Conservation (phyloP, 2,329 filamentous ascomycete species). For the Fusarium liriodendri region DNA sequence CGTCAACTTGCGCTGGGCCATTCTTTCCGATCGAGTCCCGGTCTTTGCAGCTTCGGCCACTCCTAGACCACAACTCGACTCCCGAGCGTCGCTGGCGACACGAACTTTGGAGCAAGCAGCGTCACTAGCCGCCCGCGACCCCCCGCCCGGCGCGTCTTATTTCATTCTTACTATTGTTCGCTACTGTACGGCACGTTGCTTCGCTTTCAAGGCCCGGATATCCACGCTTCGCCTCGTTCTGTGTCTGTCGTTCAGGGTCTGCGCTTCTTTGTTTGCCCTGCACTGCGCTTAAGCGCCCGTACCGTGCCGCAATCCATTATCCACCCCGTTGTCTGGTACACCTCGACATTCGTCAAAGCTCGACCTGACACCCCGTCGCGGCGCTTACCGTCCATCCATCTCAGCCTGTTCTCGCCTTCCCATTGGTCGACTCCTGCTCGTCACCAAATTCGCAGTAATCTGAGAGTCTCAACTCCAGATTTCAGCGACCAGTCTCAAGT, state of each 20-base stretch:
- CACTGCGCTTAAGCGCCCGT: constrained; percentile 35
- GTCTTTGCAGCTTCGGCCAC: constrained; percentile 33
- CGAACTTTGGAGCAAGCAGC: constrained; percentile 1
- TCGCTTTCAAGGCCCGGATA: constrained; percentile 19
- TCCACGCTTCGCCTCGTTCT: constrained; percentile 17
- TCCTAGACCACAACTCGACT: constrained; percentile 22
- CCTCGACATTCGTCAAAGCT: constrained; percentile 33
- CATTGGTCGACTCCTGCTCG: constrained; percentile 31
- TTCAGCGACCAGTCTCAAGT: constrained; percentile 26
- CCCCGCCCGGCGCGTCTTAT: constrained; percentile 6
- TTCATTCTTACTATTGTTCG: constrained; percentile 7
- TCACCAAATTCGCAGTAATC: constrained; percentile 30
- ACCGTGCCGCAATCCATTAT: constrained; percentile 38
- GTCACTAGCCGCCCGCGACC: constrained; percentile 29
- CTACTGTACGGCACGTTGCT: constrained; percentile 13
- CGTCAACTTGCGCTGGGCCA: background rate
- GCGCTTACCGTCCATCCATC: constrained; percentile 39
- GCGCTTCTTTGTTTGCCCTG: constrained; percentile 11
- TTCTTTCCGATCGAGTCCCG: background rate
- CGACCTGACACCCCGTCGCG: constrained; percentile 20
- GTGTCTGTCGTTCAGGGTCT: background rate
- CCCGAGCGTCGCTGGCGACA: constrained; percentile 26
- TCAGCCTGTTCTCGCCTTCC: constrained; percentile 12
- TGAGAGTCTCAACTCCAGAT: constrained; percentile 30
- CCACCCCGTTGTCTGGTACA: constrained; percentile 24